These are phyloP conservation scores for Colletotrichum lentis DNA, from an alignment of 2,329 filamentous ascomycete species.

Conservation along the genomic window DNA sequence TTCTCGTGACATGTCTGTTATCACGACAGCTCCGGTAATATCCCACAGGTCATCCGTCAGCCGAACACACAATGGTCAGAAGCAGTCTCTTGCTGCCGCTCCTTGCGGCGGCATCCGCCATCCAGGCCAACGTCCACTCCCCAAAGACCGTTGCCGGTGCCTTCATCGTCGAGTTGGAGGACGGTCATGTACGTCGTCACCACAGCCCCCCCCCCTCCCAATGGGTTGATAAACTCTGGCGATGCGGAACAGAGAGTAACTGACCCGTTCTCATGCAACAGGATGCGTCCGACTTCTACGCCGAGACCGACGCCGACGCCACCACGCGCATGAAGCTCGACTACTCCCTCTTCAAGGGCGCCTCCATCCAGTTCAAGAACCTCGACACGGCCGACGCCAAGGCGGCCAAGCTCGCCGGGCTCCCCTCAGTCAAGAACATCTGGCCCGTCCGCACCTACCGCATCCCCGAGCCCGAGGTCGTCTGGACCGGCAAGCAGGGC, in stretches of 20 bases:
- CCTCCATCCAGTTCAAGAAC: conserved; percentile 62
- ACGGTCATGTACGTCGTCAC: conserved; percentile 52
- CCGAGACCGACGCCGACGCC: conserved; percentile 51
- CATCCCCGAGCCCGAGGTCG: conserved; percentile 55
- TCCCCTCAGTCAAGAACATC: conserved; percentile 58
- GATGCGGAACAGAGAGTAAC: too few species aligned
- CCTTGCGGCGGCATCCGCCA: conserved; percentile 47
- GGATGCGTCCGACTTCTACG: conserved; percentile 54
- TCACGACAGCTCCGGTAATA: conserved; percentile 30
- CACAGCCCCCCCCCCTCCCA: too few species aligned
- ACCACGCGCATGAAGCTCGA: conserved; percentile 58
- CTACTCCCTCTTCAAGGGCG: conserved; percentile 62
- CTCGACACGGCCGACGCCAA: conserved; percentile 54
- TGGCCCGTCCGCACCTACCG: conserved; percentile 58
- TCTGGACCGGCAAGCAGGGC: conserved; percentile 52
- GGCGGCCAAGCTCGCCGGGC: conserved; percentile 51
- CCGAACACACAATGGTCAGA: conserved; percentile 50
- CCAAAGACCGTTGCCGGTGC: conserved; percentile 53
- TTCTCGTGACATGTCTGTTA: not conserved
- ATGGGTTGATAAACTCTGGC: too few species aligned
- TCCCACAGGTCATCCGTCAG: conserved; percentile 30
- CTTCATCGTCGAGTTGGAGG: conserved; percentile 64
- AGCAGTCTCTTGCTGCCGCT: conserved; percentile 48
- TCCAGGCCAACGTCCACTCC: conserved; percentile 42
- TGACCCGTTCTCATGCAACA: conserved; percentile 38